Evolutionary conservation across 2,329 filamentous ascomycete species (phyloP).

Genomic region (Colletotrichum viniferum): DNA sequence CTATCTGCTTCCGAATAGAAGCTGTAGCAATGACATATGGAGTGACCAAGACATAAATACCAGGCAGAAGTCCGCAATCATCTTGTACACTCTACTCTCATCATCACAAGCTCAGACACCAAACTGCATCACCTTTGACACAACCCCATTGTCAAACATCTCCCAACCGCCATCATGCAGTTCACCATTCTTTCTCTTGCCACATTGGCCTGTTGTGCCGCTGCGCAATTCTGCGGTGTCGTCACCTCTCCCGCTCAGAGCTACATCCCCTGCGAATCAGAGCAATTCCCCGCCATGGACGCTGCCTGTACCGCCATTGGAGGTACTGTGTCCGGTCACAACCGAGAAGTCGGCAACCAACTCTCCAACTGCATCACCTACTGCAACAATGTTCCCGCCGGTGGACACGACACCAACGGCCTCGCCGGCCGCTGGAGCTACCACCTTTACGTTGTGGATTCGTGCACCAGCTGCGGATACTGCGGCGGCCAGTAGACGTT

Average conservation of each 20-base stretch:
- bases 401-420: not conserved
- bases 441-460: not conserved
- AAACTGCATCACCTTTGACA: not conserved
- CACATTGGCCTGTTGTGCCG: not conserved
- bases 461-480: not conserved
- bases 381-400: constrained; percentile 4
- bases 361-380: constrained; percentile 1
- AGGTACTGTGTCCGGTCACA: not conserved
- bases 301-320: not conserved
- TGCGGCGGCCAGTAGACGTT: not conserved
- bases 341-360: not conserved
- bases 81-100: not conserved
- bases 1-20: not conserved
- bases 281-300: not conserved
- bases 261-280: not conserved
- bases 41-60: not conserved
- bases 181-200: not conserved
- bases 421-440: not conserved
- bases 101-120: not conserved
- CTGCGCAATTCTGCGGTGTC: not conserved
- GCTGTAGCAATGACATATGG: too few species aligned
- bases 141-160: not conserved
- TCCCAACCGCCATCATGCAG: not conserved
- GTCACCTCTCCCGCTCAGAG: not conserved
- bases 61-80: not conserved